These are phyloP conservation scores for Rhodotorula glutinis DNA, from an alignment of 1,284 basidiomycete genomes.

Conservation along the genomic window DNA sequence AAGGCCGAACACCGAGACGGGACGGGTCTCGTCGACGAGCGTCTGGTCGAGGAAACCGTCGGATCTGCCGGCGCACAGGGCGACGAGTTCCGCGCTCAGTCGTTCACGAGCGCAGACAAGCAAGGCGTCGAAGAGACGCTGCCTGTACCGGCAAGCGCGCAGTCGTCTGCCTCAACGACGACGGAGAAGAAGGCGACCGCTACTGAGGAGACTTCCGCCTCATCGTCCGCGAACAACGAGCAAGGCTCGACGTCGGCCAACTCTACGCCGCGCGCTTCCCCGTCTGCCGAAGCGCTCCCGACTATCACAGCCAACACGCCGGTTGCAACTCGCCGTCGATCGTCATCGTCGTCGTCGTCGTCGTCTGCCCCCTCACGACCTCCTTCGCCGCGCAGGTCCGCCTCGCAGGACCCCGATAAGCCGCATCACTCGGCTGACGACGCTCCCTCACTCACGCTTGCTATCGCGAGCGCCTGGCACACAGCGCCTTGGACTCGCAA, in stretches of 20 bases:
- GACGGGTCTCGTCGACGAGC: background rate
- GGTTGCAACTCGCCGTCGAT: conserved; percentile 38
- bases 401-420: background rate
- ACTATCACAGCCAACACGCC: conserved; percentile 34
- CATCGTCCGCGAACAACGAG: background rate
- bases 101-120: conserved; percentile 7
- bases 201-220: background rate
- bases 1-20: background rate
- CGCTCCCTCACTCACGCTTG: conserved; percentile 63
- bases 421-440: conserved; percentile 23
- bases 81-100: conserved; percentile 24
- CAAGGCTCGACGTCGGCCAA: too few species aligned
- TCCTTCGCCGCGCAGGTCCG: conserved; percentile 8
- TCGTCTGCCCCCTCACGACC: conserved; percentile 1
- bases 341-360: background rate
- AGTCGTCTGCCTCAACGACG: conserved; percentile 41
- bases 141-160: conserved; percentile 56
- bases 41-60: conserved; percentile 38
- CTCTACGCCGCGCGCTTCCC: background rate
- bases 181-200: background rate
- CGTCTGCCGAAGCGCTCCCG: background rate
- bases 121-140: conserved; percentile 48
- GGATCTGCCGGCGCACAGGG: conserved; percentile 32
- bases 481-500: conserved; percentile 59
- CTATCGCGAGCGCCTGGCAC: conserved; percentile 69